These are phyloP conservation scores for Sclerotinia spermophila DNA, from an alignment of 2,329 filamentous ascomycete species.

Conservation along the genomic window DNA sequence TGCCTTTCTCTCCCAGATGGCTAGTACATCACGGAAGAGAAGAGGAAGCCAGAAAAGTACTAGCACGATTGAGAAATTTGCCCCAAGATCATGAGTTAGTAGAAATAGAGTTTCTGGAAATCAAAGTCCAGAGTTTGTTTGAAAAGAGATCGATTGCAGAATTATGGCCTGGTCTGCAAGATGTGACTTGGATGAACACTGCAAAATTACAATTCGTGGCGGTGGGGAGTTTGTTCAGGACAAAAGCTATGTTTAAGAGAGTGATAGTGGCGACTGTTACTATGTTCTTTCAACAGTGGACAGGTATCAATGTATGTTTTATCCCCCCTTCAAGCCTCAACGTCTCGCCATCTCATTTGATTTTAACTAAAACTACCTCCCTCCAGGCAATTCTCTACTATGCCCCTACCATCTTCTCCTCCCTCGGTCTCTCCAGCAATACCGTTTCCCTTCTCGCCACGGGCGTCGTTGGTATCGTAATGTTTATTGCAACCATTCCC, in stretches of 20 bases:
- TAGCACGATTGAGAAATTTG: constrained; percentile 62
- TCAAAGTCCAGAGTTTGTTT: constrained; percentile 74
- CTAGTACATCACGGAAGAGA: constrained; percentile 68
- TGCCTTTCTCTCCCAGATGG: constrained; percentile 78
- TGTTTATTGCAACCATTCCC: constrained; percentile 65
- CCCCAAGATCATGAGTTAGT: constrained; percentile 62
- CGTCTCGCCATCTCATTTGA: neutral
- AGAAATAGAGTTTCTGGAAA: constrained; percentile 75
- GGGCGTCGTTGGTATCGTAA: constrained; percentile 67
- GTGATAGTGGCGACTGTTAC: constrained; percentile 61
- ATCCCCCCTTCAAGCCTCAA: no score
- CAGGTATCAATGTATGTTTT: constrained; percentile 41
- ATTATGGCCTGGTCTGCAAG: constrained; percentile 61
- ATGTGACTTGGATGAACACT: constrained; percentile 58
- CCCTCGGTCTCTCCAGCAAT: constrained; percentile 44
- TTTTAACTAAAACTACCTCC: neutral
- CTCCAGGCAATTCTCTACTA: constrained; percentile 38
- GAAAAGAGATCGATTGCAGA: constrained; percentile 68
- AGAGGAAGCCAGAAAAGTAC: constrained; percentile 58
- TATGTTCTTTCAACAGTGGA: constrained; percentile 59
- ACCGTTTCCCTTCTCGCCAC: constrained; percentile 60
- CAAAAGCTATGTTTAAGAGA: constrained; percentile 62
- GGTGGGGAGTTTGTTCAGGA: constrained; percentile 61
- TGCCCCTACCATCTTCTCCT: constrained; percentile 48
- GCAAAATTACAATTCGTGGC: constrained; percentile 68